Base-by-base conservation (phyloP, 495 filamentous ascomycete genomes). In the Penicillium angulare region DNA sequence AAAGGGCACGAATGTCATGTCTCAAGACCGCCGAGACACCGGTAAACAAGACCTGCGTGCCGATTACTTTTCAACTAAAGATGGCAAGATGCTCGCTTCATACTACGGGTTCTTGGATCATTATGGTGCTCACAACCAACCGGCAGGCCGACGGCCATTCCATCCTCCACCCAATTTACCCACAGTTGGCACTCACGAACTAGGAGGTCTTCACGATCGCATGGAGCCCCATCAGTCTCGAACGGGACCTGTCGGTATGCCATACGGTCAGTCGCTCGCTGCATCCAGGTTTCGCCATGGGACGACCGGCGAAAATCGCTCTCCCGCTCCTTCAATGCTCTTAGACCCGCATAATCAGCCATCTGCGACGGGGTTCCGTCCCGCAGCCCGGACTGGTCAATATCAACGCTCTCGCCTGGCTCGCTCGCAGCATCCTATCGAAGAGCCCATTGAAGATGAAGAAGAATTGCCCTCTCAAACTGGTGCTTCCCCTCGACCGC, bases 71-170 rank as follows among this genome's bases (percentile, higher is more conserved):
- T 84, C 89, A 3, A 88, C 90, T 42, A 97, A 96, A 61, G 89
- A 97, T 59, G 89, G 89, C 53, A 98, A 98, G 77, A 96, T 98
- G 91, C 82, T 92, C 18, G 89, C 89, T 15, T 97, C 93, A 1
- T 92, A 95, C 61, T 88, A 91, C 55, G 88, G 90, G 5, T 98
- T 98, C 64, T 72, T 97, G 44, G 89, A 95, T 65, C 87, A 95
- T 49, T 98, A 98, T 67, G 83, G 80, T 31, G 66, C 79, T 33
- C 88, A 87, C 60, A 79, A 82, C 26, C 81, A 82, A 43, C 79
- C 81, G n/a, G 47, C 61, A 4, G 60, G 48, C 12, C 72, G 68
- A 43, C 71, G 71, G 27, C 69, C 60, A 35, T 92, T 92, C 65
- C 82, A 92, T 54, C 87, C 86, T n/a, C 89, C 90, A 5, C 90